phyloP scores from a whole-genome alignment of 108 stramenopile species.

The Cyclotella atomus region DNA sequence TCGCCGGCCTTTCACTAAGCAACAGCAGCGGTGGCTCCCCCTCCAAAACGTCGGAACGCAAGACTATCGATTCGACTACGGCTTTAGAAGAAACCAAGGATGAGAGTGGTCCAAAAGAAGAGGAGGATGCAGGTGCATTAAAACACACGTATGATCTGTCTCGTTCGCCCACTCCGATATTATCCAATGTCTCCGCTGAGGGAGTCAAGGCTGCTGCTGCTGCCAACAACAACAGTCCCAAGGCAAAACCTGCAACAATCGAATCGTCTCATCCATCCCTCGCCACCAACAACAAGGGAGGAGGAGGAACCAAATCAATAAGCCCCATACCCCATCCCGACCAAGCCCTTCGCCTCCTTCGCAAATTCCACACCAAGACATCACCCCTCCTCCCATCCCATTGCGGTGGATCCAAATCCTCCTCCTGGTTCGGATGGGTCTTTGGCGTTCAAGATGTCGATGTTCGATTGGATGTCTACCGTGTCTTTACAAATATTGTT shows the following conservation, averaged over 20 bases:
- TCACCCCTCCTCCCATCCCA: slow-evolving; percentile 48
- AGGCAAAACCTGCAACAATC: not conserved
- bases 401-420: slow-evolving; percentile 64
- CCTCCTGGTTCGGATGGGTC: slow-evolving; percentile 51
- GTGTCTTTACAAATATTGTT: not conserved
- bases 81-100: too few relatives aligned
- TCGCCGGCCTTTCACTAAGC: too few relatives aligned
- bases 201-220: not conserved
- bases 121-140: not conserved
- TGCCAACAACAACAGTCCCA: not conserved
- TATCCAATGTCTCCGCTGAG: slow-evolving; percentile 22
- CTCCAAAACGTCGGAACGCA: too few relatives aligned
- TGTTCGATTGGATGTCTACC: slow-evolving; percentile 16
- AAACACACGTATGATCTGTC: slow-evolving; percentile 8
- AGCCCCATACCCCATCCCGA: slow-evolving; percentile 58
- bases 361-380: slow-evolving; percentile 76
- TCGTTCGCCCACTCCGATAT: slow-evolving; percentile 35
- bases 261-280: not conserved
- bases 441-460: slow-evolving; percentile 48
- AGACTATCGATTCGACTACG: too few relatives aligned
- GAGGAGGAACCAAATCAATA: not conserved
- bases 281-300: not conserved
- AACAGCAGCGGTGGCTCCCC: too few relatives aligned
- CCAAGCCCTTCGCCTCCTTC: slow-evolving; percentile 63
- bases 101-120: too few relatives aligned